Evolutionary conservation across 768 basidiomycete genomes (phyloP), one percentile per base, ranked within the genome.

Genomic region (Cyclocybe cylindracea): DNA sequence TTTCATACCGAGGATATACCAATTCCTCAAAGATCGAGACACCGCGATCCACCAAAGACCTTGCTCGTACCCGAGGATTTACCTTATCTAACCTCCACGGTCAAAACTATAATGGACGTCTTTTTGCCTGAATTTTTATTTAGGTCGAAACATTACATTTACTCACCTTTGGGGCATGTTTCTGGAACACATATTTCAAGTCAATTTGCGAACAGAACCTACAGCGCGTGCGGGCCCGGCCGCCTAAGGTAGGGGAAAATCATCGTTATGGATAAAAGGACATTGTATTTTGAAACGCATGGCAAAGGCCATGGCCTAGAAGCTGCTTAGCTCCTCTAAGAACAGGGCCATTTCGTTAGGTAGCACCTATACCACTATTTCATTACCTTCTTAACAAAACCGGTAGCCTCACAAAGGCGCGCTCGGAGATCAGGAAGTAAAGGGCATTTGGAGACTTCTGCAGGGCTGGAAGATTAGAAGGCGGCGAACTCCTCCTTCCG

Each of bases 11-110:
- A 24, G 11, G 44, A n/a, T 32, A 46, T n/a, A 32, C 8, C 44
- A 11, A 13, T 29, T 34, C 4, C 44, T 32, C 4, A 46, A 32
- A 32, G 16, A 18, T 11, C 44, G 3, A 33, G 18, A 34, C 32
- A 19, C 24, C 33, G 33, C 44, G 11, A 46, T 24, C 11, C 16
- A 38, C 11, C 37, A 38, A 38, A 11, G 42, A 3, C 9, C 11
- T 43, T n/a, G 13, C 10, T 14, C 33, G 45, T n/a, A 44, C 49
- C 54, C 57, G 57, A 58, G 53, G 54, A 44, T 51, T 51, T 55
- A 58, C 44, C 50, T 48, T 53, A 49, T 50, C 40, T 45, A 44
- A 16, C 33, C 36, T 54, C 56, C 52, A 57, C 51, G 56, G 52
- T 49, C 10, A 48, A 35, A 16, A 42, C 24, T 40, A 43, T 19